phyloP scores from a whole-genome alignment of 1,284 basidiomycete genomes.

The Boletellus dicymbophilus region DNA sequence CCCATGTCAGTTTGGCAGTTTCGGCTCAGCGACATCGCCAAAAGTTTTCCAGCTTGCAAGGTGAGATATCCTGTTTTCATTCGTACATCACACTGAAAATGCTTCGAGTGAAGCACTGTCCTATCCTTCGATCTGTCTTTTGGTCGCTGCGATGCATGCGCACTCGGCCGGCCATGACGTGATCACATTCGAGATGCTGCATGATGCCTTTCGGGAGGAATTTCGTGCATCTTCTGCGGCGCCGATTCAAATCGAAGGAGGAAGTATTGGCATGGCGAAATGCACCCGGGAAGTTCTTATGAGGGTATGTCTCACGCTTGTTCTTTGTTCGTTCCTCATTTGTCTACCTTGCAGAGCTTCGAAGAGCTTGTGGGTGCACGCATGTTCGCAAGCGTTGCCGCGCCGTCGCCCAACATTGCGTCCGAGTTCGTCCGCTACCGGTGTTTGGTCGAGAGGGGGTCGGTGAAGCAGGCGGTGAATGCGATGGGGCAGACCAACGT shows the following conservation, averaged over 20 bases:
- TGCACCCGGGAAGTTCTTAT: conserved; percentile 63
- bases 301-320: conserved; percentile 47
- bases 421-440: conserved; percentile 71
- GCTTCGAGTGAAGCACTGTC: conserved; percentile 48
- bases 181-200: conserved; percentile 81
- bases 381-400: conserved; percentile 51
- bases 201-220: conserved; percentile 67
- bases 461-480: conserved; percentile 67
- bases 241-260: conserved; percentile 72
- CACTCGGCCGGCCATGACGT: conserved; percentile 64
- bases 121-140: conserved; percentile 73
- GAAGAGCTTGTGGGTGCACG: conserved; percentile 56
- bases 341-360: conserved; percentile 57
- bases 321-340: conserved; percentile 3
- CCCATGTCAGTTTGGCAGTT: conserved; percentile 42
- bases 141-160: conserved; percentile 69
- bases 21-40: conserved; percentile 55
- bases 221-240: conserved; percentile 67
- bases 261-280: conserved; percentile 72
- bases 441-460: conserved; percentile 54
- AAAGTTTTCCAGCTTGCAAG: conserved; percentile 48
- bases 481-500: conserved; percentile 66
- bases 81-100: conserved; percentile 5
- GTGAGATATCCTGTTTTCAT: conserved; percentile 37
- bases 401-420: conserved; percentile 46